Percentiles rank a stretch among this genome's conserved stretches.
Evolutionary conservation across 2,329 filamentous ascomycete genomes (phyloP).

Genomic region (Tolypocladium pustulatum): DNA sequence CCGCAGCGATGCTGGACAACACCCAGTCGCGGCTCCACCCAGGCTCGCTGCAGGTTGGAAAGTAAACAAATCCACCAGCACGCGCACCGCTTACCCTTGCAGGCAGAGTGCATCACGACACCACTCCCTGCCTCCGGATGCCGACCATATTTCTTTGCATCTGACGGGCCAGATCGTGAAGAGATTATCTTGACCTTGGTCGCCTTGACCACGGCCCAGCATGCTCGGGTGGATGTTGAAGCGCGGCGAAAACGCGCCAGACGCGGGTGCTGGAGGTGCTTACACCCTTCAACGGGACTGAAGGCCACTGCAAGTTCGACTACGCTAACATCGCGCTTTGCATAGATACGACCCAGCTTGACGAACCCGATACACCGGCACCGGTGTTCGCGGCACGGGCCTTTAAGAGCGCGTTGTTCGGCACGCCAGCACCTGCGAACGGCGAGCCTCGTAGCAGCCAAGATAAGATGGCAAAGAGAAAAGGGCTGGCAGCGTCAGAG

Average conservation of each 20-base stretch:
- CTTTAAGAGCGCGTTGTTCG: slow-evolving; percentile 53
- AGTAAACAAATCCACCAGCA: not conserved
- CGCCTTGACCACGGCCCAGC: not conserved
- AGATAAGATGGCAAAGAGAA: slow-evolving; percentile 12
- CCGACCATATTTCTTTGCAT: not conserved
- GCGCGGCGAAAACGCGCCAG: slow-evolving; percentile 28
- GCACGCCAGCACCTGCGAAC: slow-evolving; percentile 36
- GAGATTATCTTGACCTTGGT: not conserved
- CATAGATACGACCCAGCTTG: slow-evolving; percentile 35
- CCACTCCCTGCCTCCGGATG: not conserved
- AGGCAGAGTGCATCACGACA: not conserved
- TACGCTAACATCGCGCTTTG: not conserved
- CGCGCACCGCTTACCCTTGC: not conserved
- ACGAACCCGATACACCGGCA: slow-evolving; percentile 54
- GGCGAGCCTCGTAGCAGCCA: slow-evolving; percentile 18
- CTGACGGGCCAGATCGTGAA: not conserved
- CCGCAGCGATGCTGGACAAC: not conserved
- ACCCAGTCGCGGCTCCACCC: not conserved
- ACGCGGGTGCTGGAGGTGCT: slow-evolving; percentile 15
- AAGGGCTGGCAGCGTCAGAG: slow-evolving; percentile 7
- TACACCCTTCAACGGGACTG: not conserved
- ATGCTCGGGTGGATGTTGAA: slow-evolving; percentile 54
- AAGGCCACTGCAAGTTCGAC: not conserved
- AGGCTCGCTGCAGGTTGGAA: not conserved
- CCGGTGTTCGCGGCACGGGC: slow-evolving; percentile 57